Conservation (phyloP, 2,329 filamentous ascomycete genomes). For the Fusarium sp. region DNA sequence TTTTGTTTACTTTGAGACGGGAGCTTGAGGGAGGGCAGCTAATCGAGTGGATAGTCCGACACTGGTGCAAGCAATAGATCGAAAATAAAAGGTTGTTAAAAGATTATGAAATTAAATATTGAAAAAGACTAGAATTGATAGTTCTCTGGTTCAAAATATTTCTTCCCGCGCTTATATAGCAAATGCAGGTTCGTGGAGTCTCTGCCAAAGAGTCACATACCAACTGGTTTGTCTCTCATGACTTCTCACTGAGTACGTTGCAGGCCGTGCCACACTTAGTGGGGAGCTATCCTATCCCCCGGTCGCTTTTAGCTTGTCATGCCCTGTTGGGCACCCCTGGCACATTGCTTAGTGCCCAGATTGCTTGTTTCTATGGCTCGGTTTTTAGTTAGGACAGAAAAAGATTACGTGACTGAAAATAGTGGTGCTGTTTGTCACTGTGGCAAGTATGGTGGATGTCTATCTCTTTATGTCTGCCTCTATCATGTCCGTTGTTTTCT, state of each 20-base stretch:
- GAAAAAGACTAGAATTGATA: not conserved
- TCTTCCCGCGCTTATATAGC: slow-evolving; percentile 6
- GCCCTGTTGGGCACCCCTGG: slow-evolving; percentile 1
- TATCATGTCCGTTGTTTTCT: slow-evolving; percentile 10
- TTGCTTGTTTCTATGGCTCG: slow-evolving; percentile 10
- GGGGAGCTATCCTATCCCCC: slow-evolving; percentile 14
- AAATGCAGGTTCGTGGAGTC: slow-evolving; percentile 38
- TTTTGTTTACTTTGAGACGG: slow-evolving; percentile 55
- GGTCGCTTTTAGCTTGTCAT: slow-evolving; percentile 8
- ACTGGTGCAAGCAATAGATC: slow-evolving; percentile 16
- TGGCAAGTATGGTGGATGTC: fast-evolving
- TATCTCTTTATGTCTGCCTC: slow-evolving; percentile 1
- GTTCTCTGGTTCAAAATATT: not conserved
- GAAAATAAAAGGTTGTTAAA: slow-evolving; percentile 5
- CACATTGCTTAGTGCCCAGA: slow-evolving; percentile 5
- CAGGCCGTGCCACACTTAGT: slow-evolving; percentile 15
- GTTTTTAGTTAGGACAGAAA: slow-evolving; percentile 15
- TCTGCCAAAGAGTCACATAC: slow-evolving; percentile 34
- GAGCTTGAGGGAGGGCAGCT: slow-evolving; percentile 50
- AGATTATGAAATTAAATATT: not conserved
- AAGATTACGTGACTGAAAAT: not conserved
- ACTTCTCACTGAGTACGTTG: slow-evolving; percentile 10
- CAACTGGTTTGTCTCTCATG: slow-evolving; percentile 23
- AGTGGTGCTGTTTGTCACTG: not conserved
- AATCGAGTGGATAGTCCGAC: slow-evolving; percentile 18